Evolutionary conservation across 805 yeast genomes (phyloP), one percentile per base, ranked within the genome.

Genomic region (Candida fluviatilis): DNA sequence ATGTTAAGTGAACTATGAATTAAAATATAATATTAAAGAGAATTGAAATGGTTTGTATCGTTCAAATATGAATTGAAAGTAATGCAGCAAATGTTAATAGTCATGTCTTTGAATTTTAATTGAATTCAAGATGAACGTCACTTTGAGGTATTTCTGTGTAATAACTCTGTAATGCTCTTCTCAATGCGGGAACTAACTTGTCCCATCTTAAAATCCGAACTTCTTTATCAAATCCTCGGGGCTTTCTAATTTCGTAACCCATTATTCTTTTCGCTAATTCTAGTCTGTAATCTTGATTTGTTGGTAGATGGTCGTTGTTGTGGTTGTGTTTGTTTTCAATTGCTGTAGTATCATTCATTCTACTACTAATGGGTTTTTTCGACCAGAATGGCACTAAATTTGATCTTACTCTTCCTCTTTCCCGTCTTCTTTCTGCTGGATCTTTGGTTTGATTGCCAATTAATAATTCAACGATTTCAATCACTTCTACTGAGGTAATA

Each of bases 331-430:
- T 39, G 31, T 18, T 24, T 18, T 32, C 40, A 32, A 31, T 31
- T 16, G 52, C 33, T 6, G 48, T 38, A 12, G 49, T 33, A 17
- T 64, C 66, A 39, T 64, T 64, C 57, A 56, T 52, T 32, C 64
- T 54, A 4, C 81, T 71, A 31, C 75, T 66, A 35, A 78, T 71
- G 15, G 84, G 80, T 47, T 66, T 76, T 54, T 73, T 75, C 18
- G 76, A 71, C 85, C 85, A 80, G 52, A 77, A 80, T 4, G 83
- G 82, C 39, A 79, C 82, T 58, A 80, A 62, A 48, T 80, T 80
- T 33, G 81, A 75, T 57, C 86, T 64, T 31, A 80, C 75, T 40
- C 86, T 62, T n/a, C 85, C 85, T 34, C 84, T 55, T 51, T 80
- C 85, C 42, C 75, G 69, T 43, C 86, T 69, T 43, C 78, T 69